phyloP scores from a whole-genome alignment of 768 basidiomycete genomes.

The Leccinum truebloodii region DNA sequence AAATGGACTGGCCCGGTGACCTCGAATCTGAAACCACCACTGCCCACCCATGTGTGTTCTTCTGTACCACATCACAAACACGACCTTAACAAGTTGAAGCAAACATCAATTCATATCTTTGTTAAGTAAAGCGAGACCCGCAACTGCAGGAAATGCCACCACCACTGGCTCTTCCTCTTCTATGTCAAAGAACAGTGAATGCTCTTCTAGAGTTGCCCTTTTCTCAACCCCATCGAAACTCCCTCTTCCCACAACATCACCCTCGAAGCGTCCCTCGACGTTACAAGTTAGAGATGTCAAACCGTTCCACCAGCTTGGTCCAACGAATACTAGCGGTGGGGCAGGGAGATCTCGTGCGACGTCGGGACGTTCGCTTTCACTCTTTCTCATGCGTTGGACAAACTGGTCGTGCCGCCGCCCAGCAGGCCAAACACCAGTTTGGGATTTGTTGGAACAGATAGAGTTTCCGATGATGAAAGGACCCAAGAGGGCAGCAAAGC shows the following conservation, averaged over 20 bases:
- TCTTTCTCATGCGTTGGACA: conserved; percentile 60
- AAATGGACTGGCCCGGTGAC: conserved; percentile 2
- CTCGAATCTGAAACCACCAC: background rate
- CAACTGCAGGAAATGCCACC: no score
- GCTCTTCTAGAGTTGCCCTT: no score
- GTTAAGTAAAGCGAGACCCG: no score
- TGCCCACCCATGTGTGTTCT: background rate
- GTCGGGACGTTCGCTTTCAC: conserved; percentile 53
- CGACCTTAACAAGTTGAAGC: conserved; percentile 19
- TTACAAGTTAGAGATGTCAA: no score
- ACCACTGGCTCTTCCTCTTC: no score
- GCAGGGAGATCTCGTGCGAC: conserved; percentile 15
- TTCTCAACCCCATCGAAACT: no score
- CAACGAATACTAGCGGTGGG: background rate
- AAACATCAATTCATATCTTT: conserved; percentile 16
- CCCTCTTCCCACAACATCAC: no score
- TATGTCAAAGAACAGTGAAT: no score
- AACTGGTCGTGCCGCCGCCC: conserved; percentile 40
- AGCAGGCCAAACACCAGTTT: conserved; percentile 62
- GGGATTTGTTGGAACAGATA: conserved; percentile 61
- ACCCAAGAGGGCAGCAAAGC: no score
- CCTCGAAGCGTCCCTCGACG: no score
- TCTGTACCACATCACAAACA: conserved; percentile 8
- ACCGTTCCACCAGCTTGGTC: conserved; percentile 8
- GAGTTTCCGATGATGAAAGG: no score